Evolutionary conservation across 106 monocot species (phyloP).

Genomic region (Apostasia shenzhenica): DNA sequence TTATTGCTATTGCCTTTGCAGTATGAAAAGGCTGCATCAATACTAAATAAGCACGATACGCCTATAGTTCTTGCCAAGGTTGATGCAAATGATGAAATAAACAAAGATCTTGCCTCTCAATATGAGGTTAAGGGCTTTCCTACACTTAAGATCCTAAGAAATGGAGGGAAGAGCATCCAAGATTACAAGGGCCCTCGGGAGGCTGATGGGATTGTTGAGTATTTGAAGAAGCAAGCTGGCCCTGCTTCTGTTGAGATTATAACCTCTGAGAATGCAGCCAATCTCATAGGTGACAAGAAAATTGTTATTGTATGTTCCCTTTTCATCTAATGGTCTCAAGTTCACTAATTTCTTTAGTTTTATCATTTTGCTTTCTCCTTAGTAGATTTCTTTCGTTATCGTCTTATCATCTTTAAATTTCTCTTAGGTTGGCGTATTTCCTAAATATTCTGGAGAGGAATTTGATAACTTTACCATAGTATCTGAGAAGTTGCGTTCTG

Average conservation of each 20-base stretch:
- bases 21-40: constrained; percentile 90
- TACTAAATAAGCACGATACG: constrained; percentile 62
- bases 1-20: constrained; percentile 11
- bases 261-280: constrained; percentile 48
- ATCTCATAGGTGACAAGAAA: constrained; percentile 52
- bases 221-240: constrained; percentile 80
- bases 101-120: constrained; percentile 61
- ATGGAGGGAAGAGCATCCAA: constrained; percentile 54
- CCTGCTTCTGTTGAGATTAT: constrained; percentile 78
- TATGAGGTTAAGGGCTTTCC: constrained; percentile 76
- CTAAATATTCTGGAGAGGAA: constrained; percentile 60
- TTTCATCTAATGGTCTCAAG: neutral
- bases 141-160: constrained; percentile 80
- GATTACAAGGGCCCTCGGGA: constrained; percentile 94
- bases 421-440: constrained; percentile 73
- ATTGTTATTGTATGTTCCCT: constrained; percentile 58
- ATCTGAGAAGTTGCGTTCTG: constrained; percentile 72
- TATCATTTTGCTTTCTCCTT: neutral
- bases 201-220: constrained; percentile 81
- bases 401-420: neutral
- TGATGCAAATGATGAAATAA: constrained; percentile 60
- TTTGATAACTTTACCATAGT: constrained; percentile 59
- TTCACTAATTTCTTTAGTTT: no score
- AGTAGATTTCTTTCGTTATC: neutral
- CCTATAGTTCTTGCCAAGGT: constrained; percentile 89